phyloP scores from a whole-genome alignment of 371 early-diverging fungal genomes.

The Funneliformis caledonium region DNA sequence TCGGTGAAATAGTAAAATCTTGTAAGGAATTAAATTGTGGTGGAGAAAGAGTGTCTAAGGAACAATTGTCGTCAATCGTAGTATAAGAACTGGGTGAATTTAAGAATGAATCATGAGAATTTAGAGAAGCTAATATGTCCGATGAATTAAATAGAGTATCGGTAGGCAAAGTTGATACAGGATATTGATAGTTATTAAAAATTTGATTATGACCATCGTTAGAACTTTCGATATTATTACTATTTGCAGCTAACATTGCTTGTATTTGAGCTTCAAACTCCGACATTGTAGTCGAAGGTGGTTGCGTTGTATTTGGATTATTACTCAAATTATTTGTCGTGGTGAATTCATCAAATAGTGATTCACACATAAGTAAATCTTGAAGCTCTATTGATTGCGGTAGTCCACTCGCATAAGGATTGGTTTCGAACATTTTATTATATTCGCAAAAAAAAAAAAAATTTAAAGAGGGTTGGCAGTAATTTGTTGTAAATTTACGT shows the following conservation, averaged over 20 bases:
- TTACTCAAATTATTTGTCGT: not conserved
- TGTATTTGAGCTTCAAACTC: slow-evolving; percentile 23
- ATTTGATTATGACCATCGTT: not conserved
- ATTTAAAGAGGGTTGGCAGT: too few species aligned
- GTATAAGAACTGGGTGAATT: not conserved
- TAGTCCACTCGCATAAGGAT: not conserved
- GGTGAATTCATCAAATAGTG: not conserved
- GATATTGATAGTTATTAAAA: slow-evolving; percentile 18
- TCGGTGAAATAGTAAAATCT: slow-evolving; percentile 12
- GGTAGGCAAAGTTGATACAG: not conserved
- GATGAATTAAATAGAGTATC: not conserved
- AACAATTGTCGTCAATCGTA: not conserved
- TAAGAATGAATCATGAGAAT: not conserved
- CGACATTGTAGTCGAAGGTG: not conserved
- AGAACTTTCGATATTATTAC: not conserved
- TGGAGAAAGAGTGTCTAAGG: not conserved
- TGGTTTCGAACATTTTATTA: not conserved
- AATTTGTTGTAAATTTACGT: too few species aligned
- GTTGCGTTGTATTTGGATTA: not conserved
- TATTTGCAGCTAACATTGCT: slow-evolving; percentile 8
- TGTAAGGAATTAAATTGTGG: not conserved
- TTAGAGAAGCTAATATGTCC: slow-evolving; percentile 2
- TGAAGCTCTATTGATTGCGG: not conserved
- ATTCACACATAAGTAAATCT: not conserved
- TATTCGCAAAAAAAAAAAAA: not conserved